phyloP scores from a whole-genome alignment of 345 rosid genomes.

The Citrus unshiu region DNA sequence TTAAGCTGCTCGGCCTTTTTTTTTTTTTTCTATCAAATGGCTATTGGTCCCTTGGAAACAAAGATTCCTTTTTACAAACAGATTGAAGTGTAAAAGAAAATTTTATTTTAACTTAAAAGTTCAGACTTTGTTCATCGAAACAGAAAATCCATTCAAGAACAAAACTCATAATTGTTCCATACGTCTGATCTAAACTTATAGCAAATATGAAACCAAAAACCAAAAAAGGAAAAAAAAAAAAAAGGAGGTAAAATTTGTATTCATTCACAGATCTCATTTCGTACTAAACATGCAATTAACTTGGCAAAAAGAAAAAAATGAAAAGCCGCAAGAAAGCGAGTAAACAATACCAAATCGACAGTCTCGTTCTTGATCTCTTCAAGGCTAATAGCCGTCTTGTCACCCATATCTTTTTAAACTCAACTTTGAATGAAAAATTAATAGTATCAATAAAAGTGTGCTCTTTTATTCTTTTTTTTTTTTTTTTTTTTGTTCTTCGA shows the following conservation, averaged over 20 bases:
- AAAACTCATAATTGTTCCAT: not conserved
- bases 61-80: not conserved
- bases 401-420: conserved; percentile 13
- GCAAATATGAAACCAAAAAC: not conserved
- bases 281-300: not conserved
- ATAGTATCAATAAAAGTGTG: no score
- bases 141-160: not conserved
- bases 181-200: not conserved
- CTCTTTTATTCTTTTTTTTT: not conserved
- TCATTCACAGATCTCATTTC: not conserved
- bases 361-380: conserved; percentile 75
- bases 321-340: not conserved
- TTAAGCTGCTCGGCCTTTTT: not conserved
- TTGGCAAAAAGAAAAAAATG: not conserved
- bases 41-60: not conserved
- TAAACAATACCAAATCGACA: conserved; percentile 57
- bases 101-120: not conserved
- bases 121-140: not conserved
- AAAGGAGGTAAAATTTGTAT: not conserved
- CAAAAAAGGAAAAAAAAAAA: not conserved
- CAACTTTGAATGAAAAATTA: not conserved
- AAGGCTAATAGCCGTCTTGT: conserved; percentile 33
- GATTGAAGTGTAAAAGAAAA: no score
- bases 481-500: not conserved
- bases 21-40: not conserved